Evolutionary conservation across 768 basidiomycete genomes (phyloP), one percentile per base, ranked within the genome.

Genomic region (Rickenella mellea): DNA sequence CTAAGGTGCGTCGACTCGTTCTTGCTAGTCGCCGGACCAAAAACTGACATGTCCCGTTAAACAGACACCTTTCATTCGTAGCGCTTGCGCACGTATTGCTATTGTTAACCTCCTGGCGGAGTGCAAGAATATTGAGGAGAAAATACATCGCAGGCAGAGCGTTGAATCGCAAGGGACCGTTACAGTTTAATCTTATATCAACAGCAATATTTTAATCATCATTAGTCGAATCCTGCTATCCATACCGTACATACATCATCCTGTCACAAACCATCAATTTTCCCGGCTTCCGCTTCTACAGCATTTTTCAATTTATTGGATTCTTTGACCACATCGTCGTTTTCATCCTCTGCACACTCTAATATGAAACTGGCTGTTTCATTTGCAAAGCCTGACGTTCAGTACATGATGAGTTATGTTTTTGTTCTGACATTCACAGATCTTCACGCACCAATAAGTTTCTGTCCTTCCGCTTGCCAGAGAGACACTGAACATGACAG

Each of bases 341-440:
- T 81, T 50, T 92, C 91, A 54, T 94, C 90, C 61, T 91, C 88
- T 4, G 78, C 75, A 54, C 80, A 85, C 59, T 94, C 92, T 4
- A 79, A 78, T 41, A 94, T 80, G 63, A 94, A 91, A 21, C 85
- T 81, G 14, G 84, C 69, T 22, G 89, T 84, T 57, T 94, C 92
- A 8, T 78, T 67, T 12, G 74, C 79, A 51, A 88, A 84, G 9
- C 81, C 87, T 87, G 51, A 25, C 46, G 6, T 27, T 32, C 9
- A 36, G 24, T 36, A 14, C 33, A 19, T 36, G 19, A 15, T 14
- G 15, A 10, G 29, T 15, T 15, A 30, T 30, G 29, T 30, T 30
- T 14, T 33, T 33, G 19, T 17, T 14, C 15, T 33, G 12, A 36
- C 15, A 36, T 10, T 36, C 24, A 9, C 19, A 3, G 5, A 22